Percentiles rank a stretch among this genome's conserved stretches.
These are phyloP conservation scores for Spergularia marina DNA, from an alignment of 148 eudicot genomes.

Conservation along the genomic window DNA sequence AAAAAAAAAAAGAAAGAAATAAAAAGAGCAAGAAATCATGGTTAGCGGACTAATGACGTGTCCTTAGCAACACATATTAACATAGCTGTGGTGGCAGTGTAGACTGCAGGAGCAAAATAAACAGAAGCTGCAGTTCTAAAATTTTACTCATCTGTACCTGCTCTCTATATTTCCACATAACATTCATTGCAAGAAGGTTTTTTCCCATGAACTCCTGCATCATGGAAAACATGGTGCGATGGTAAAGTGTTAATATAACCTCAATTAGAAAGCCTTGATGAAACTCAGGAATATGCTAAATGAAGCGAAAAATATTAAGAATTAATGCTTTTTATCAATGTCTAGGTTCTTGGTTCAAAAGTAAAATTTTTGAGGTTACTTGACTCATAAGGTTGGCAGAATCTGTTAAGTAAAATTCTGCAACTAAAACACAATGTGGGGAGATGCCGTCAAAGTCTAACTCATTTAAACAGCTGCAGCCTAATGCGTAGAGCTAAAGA, in stretches of 20 bases:
- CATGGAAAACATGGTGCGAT: slow-evolving; percentile 9
- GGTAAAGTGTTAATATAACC: background rate
- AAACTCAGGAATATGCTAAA: background rate
- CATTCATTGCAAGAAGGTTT: slow-evolving; percentile 94
- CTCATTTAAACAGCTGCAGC: slow-evolving; percentile 4
- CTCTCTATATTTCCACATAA: slow-evolving; percentile 96
- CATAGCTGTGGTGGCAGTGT: background rate
- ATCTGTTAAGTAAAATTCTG: background rate
- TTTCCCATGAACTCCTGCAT: slow-evolving; percentile 94
- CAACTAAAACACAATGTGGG: background rate
- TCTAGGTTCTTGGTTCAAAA: background rate
- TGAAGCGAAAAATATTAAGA: background rate
- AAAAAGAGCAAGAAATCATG: background rate
- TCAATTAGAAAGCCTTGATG: background rate
- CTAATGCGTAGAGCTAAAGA: background rate
- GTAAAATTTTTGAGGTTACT: background rate
- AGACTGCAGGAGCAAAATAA: background rate
- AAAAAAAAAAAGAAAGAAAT: background rate
- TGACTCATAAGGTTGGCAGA: background rate
- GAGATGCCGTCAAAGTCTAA: background rate
- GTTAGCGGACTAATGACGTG: background rate
- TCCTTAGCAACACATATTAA: background rate
- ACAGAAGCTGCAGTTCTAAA: background rate
- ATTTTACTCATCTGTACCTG: slow-evolving; percentile 41
- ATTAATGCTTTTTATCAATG: background rate